Evolutionary conservation across 2,329 filamentous ascomycete species (phyloP).

Genomic region (Thielaviopsis musarum): DNA sequence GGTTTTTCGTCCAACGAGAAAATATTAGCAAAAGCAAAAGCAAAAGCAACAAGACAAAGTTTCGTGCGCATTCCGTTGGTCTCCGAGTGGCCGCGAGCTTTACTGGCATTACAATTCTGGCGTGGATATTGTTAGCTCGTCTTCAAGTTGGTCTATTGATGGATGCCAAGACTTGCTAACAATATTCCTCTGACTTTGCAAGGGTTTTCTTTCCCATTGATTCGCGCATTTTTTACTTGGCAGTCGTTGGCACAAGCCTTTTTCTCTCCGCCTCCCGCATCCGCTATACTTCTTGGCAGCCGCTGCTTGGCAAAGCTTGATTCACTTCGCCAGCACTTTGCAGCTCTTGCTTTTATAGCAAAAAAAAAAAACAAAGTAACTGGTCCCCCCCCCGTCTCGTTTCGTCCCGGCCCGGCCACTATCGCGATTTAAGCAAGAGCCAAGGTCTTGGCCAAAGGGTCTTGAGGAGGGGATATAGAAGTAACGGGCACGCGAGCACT

Average conservation of each 20-base stretch:
- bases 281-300: not conserved
- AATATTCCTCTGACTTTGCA: not conserved
- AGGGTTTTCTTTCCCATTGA: not conserved
- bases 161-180: not conserved
- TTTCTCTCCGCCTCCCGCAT: not conserved
- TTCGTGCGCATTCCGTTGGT: not conserved
- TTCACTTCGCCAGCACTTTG: too few relatives aligned
- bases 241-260: not conserved
- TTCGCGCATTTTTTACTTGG: not conserved
- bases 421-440: not conserved
- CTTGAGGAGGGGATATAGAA: not conserved
- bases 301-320: not conserved
- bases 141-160: not conserved
- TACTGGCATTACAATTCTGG: too few relatives aligned
- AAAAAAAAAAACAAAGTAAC: too few relatives aligned
- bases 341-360: too few relatives aligned
- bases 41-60: not conserved
- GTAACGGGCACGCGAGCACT: not conserved
- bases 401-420: not conserved
- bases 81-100: too few relatives aligned
- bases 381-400: not conserved
- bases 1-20: not conserved
- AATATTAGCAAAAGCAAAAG: not conserved
- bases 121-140: too few relatives aligned
- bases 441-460: not conserved